A percentile compares a stretch with the other conserved stretches of the same genome.
phyloP scores from a whole-genome alignment of 345 rosid species.

The Erysimum cheiranthoides region DNA sequence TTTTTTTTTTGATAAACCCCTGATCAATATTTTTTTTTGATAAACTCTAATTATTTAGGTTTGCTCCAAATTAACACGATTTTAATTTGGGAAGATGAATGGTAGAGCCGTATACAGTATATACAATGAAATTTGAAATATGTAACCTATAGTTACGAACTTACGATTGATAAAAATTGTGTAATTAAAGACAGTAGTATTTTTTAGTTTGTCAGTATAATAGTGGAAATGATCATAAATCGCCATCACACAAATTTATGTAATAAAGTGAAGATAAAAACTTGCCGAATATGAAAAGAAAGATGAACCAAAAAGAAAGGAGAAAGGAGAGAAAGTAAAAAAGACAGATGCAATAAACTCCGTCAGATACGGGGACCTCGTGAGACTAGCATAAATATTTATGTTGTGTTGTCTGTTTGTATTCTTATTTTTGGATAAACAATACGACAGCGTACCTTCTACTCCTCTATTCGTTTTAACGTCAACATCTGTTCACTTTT shows the following conservation, averaged over 20 bases:
- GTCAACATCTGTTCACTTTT: slow-evolving; percentile 29
- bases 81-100: too few relatives aligned
- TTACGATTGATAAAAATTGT: too few relatives aligned
- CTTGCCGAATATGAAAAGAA: not conserved
- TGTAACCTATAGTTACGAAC: too few relatives aligned
- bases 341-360: slow-evolving; percentile 31
- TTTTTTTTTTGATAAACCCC: too few relatives aligned
- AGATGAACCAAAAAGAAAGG: not conserved
- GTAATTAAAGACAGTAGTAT: too few relatives aligned
- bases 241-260: not conserved
- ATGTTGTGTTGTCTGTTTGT: not conserved
- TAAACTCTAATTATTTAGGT: not conserved
- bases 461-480: slow-evolving; percentile 8
- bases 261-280: not conserved
- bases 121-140: too few relatives aligned
- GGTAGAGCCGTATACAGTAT: too few relatives aligned
- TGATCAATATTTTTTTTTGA: too few relatives aligned
- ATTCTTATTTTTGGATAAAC: slow-evolving; percentile 12
- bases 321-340: not conserved
- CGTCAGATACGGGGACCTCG: slow-evolving; percentile 9
- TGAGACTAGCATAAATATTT: not conserved
- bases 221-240: not conserved
- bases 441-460: slow-evolving; percentile 29
- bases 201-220: not conserved
- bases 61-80: too few relatives aligned